A percentile compares a stretch with the other conserved stretches of the same genome.
These are phyloP conservation scores for Erythrobasidium hasegawianum DNA, from an alignment of 1,284 basidiomycete genomes.

Conservation along the genomic window DNA sequence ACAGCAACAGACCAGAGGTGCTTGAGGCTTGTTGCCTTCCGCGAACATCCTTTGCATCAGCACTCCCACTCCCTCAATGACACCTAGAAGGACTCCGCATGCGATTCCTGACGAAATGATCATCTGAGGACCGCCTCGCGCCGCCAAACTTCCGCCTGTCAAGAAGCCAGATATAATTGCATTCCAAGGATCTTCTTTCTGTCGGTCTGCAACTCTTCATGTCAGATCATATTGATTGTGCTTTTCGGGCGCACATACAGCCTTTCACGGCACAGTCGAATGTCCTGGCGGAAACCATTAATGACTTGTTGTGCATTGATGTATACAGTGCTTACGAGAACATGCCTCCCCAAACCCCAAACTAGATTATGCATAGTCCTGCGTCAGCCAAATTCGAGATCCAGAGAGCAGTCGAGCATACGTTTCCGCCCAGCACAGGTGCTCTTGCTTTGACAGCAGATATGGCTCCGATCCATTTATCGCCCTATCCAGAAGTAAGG, in stretches of 20 bases:
- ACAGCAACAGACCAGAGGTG: not conserved
- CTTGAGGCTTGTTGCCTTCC: slow-evolving; percentile 21
- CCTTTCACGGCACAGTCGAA: slow-evolving; percentile 99
- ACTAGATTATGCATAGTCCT: slow-evolving; percentile 67
- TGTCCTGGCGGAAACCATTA: slow-evolving; percentile 54
- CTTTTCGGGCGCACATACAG: too few relatives aligned
- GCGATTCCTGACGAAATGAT: slow-evolving; percentile 87
- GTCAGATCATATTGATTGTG: too few relatives aligned
- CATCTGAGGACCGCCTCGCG: slow-evolving; percentile 85
- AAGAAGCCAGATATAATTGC: slow-evolving; percentile 97
- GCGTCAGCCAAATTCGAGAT: too few relatives aligned
- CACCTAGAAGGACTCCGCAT: slow-evolving; percentile 93
- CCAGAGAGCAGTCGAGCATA: slow-evolving; percentile 29
- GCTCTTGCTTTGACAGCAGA: slow-evolving; percentile 97
- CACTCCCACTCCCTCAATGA: slow-evolving; percentile 80
- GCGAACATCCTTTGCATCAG: slow-evolving; percentile 71
- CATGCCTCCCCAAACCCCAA: slow-evolving; percentile 84
- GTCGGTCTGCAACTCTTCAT: slow-evolving; percentile 64
- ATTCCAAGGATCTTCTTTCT: slow-evolving; percentile 99
- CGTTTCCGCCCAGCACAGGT: slow-evolving; percentile 74
- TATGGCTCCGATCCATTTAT: slow-evolving; percentile 86
- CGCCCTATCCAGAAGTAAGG: slow-evolving; percentile 61
- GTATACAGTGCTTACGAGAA: slow-evolving; percentile 42
- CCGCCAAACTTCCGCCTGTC: slow-evolving; percentile 93
- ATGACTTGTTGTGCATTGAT: not conserved